Conservation (phyloP, 306 rosid species). For the Trifolium subterraneum region DNA sequence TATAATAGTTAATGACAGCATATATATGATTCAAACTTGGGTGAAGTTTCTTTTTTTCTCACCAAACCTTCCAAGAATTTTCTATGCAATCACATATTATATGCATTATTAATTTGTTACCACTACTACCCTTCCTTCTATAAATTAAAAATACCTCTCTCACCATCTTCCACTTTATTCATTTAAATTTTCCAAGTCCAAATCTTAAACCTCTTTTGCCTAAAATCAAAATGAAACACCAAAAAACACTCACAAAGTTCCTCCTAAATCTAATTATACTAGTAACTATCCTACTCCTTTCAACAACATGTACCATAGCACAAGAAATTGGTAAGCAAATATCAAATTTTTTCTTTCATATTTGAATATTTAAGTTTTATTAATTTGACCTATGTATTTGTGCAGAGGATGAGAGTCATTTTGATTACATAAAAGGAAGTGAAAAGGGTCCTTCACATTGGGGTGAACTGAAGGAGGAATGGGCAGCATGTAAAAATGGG, state of each 20-base stretch:
- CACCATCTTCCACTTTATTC: neutral
- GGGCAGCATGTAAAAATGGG: slow-evolving; percentile 65
- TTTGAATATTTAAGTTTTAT: neutral
- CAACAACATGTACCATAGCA: slow-evolving; percentile 42
- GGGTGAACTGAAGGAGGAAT: slow-evolving; percentile 66
- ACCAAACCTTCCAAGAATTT: neutral
- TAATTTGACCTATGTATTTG: slow-evolving; percentile 17
- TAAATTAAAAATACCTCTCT: neutral
- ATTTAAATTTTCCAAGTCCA: neutral
- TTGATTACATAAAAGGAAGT: slow-evolving; percentile 55
- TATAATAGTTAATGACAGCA: neutral
- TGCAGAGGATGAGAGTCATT: slow-evolving; percentile 71
- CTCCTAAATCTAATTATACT: slow-evolving; percentile 32
- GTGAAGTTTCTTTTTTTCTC: neutral
- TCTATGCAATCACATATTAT: neutral
- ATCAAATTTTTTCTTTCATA: neutral
- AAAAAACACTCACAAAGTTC: slow-evolving; percentile 26
- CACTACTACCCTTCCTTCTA: neutral
- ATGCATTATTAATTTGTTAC: neutral
- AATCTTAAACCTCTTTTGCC: neutral
- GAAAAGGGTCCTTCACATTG: slow-evolving; percentile 62
- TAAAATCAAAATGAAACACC: slow-evolving; percentile 48
- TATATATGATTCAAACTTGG: neutral
- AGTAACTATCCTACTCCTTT: slow-evolving; percentile 31
- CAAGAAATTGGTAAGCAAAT: slow-evolving; percentile 73